Evolutionary conservation across 352 stramenopile genomes (phyloP), one percentile per base, ranked within the genome.

Genomic region (Phytophthora fragariaefolia): DNA sequence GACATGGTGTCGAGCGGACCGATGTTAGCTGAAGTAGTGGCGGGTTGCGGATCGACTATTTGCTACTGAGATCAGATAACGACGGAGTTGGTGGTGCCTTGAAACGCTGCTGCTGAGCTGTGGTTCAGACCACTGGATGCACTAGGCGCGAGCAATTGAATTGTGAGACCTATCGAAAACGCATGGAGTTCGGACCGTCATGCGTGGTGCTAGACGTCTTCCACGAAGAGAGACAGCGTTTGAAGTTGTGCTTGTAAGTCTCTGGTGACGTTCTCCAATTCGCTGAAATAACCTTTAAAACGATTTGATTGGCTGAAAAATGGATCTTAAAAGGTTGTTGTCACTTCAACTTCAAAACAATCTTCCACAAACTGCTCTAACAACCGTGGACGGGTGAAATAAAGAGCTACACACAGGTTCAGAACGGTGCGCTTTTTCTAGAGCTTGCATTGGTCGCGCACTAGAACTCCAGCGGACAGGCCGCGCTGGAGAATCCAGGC

Each of bases 401-500:
- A 27, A 18, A 38, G 34, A 51, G 58, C 64, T 59, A 63, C 57
- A 46, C 28, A 68, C 58, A 68, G 64, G 64, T 68, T 72, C 58
- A 68, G 45, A 66, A 8, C 27, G 45, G 45, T 45, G 32, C 2
- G 30, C 34, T 60, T 30, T 34, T 24, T 42, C 40, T 4, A 34
- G 17, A 27, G 15, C 1, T 38, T n/a, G 6, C 5, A 55, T 57
- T 45, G 27, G 9, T 45, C 0, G 24, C 8, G 10, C 42, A 20
- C 13, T 36, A 22, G 51, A 38, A 18, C 6, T 26, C 59, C 7
- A 63, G 51, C 18, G 56, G 30, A 45, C 36, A 62, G 48, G 38
- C 48, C 22, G 9, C 20, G 24, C 9, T 20, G 24, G 27, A 54
- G 58, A 64, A 69, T 58, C 22, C 54, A 64, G 32, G 53, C 15